Base-by-base conservation (phyloP, 768 basidiomycete genomes). In the Podaxis sp. region DNA sequence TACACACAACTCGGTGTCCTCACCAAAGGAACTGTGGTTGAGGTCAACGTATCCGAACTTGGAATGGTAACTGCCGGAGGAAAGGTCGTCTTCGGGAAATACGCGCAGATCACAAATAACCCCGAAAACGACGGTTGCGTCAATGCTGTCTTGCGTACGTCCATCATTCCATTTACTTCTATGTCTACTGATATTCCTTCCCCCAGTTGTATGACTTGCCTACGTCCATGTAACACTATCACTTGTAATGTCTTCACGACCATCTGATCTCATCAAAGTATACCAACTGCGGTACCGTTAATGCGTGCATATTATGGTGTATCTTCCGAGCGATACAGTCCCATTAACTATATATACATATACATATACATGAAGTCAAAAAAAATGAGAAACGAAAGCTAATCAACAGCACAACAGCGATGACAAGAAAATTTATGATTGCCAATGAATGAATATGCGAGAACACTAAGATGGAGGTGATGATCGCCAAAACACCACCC, bases 41-140 rank as follows among this genome's bases (percentile, higher is more conserved):
- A 99, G 72, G 96, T 98, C 67, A 98, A 99, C 68, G 94, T 97
- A n/a, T 96, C 95, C 44, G 96, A 98, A 73, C 79, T 98, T 63
- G 96, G 96, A 57, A 89, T 98, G 84, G 96, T 98, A 38, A 98
- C 96, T 11, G 89, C 96, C 2, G 95, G 96, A 55, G 96, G 96
- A 64, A 98, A 98, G 72, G 89, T 93, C 47, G 91, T 93, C 35
- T 93, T 93, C 68, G 92, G 92, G 65, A 94, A 94, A 75, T 96
- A 95, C 70, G 93, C 94, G 5, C 93, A 95, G 71, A 82, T 95
- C 68, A 95, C 93, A 54, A 95, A 95, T 78, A 94, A 93, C 74
- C 92, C 93, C 18, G 95, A 97, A 77, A 95, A 95, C 65, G 95
- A 97, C 68, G 95, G 95, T 6, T 97, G 95, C 72, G 90, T 98